These are phyloP conservation scores for Colletotrichum acutatum DNA, from an alignment of 2,329 filamentous ascomycete genomes.

Conservation along the genomic window DNA sequence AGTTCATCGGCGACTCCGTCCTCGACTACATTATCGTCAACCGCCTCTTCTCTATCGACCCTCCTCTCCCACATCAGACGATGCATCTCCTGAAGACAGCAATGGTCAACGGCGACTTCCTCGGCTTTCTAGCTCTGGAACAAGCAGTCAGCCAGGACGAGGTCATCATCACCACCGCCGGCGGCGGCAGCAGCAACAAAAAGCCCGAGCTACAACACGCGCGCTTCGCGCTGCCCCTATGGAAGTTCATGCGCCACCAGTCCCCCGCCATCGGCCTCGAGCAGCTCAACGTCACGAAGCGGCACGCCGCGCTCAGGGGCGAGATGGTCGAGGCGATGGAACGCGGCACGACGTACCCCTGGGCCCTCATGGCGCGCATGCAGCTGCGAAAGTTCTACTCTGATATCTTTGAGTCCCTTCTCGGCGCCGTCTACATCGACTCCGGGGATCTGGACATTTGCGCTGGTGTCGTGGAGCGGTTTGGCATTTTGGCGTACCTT, in stretches of 20 bases:
- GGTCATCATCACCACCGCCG: slow-evolving; percentile 27
- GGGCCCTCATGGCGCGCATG: slow-evolving; percentile 75
- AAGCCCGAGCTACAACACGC: slow-evolving; percentile 35
- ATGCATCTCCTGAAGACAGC: slow-evolving; percentile 84
- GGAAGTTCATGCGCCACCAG: slow-evolving; percentile 75
- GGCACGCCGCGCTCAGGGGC: slow-evolving; percentile 60
- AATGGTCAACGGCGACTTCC: slow-evolving; percentile 82
- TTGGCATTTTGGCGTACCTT: slow-evolving; percentile 75
- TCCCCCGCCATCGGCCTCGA: slow-evolving; percentile 58
- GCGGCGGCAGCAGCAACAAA: slow-evolving; percentile 36
- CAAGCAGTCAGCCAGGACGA: slow-evolving; percentile 44
- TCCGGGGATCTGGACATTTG: slow-evolving; percentile 72
- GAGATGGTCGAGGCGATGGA: slow-evolving; percentile 63
- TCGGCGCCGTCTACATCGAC: slow-evolving; percentile 89
- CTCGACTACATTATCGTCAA: slow-evolving; percentile 81
- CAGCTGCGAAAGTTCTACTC: slow-evolving; percentile 81
- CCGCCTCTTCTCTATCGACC: slow-evolving; percentile 61
- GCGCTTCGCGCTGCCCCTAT: slow-evolving; percentile 59
- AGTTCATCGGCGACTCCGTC: slow-evolving; percentile 88
- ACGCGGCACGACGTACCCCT: slow-evolving; percentile 73
- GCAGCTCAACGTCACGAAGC: slow-evolving; percentile 54
- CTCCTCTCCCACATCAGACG: slow-evolving; percentile 58
- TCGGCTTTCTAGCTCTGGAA: slow-evolving; percentile 80
- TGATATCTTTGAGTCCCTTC: slow-evolving; percentile 82
- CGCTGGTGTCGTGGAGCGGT: slow-evolving; percentile 65